A percentile compares a stretch with the other conserved stretches of the same genome.
Conservation (phyloP, 352 stramenopile genomes). For the Globisporangium irregulare region DNA sequence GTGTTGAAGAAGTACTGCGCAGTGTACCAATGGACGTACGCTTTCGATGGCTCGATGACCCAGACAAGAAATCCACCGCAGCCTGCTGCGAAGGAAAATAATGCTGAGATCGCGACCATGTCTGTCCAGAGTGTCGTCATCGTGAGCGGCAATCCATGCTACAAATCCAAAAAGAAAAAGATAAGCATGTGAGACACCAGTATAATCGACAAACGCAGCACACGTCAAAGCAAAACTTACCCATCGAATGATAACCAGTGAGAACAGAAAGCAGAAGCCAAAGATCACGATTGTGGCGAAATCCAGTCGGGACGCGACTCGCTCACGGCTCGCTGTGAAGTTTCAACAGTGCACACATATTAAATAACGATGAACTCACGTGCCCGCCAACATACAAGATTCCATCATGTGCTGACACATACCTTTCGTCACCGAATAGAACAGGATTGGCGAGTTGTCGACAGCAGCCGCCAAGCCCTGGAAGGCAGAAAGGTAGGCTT, state of each 20-base stretch:
- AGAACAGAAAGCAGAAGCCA: constrained; percentile 75
- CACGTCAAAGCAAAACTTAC: constrained; percentile 15
- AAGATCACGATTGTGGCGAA: constrained; percentile 72
- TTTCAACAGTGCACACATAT: not conserved
- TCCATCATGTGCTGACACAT: not conserved
- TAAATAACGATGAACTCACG: not conserved
- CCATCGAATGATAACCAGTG: constrained; percentile 82
- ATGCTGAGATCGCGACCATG: constrained; percentile 74
- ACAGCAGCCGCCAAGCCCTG: constrained; percentile 52
- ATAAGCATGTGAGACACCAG: not conserved
- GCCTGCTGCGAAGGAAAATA: constrained; percentile 82
- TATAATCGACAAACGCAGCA: not conserved
- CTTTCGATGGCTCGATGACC: constrained; percentile 79
- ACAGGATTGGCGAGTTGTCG: constrained; percentile 53
- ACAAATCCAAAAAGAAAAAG: constrained; percentile 3
- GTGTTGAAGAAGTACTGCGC: constrained; percentile 88
- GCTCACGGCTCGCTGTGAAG: constrained; percentile 33
- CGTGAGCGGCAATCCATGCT: constrained; percentile 77
- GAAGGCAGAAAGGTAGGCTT: constrained; percentile 70
- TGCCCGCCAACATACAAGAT: not conserved
- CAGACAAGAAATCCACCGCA: constrained; percentile 81
- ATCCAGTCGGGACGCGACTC: constrained; percentile 62
- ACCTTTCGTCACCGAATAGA: constrained; percentile 39
- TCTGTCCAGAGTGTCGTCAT: constrained; percentile 85
- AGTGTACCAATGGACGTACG: constrained; percentile 83